phyloP scores from a whole-genome alignment of 257 asterid genomes.

The Eucommia ulmoides region DNA sequence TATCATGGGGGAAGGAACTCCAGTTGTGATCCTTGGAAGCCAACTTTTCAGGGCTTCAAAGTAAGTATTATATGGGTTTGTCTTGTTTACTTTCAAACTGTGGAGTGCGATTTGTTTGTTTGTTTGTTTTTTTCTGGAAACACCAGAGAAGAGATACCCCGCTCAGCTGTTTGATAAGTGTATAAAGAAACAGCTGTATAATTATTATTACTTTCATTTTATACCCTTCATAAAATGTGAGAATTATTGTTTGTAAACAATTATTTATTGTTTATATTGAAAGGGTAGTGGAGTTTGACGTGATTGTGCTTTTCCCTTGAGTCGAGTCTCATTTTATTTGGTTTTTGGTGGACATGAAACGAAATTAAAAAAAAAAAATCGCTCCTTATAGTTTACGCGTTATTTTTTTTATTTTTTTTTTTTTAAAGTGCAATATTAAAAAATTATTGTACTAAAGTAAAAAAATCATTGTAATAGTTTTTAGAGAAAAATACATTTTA shows the following conservation, averaged over 20 bases:
- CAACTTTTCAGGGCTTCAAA: constrained; percentile 73
- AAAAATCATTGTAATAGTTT: too few relatives aligned
- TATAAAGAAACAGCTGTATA: constrained; percentile 62
- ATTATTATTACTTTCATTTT: constrained; percentile 12
- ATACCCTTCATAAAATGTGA: constrained; percentile 14
- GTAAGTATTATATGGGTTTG: constrained; percentile 11
- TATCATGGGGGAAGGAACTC: constrained; percentile 90
- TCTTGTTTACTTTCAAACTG: constrained; percentile 6
- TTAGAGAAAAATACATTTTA: too few relatives aligned
- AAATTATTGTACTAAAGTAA: too few relatives aligned
- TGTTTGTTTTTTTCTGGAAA: constrained; percentile 4
- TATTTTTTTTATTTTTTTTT: too few relatives aligned
- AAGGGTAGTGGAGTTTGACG: too few relatives aligned
- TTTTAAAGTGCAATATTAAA: too few relatives aligned
- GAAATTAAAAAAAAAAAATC: too few relatives aligned
- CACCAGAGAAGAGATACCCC: constrained; percentile 23
- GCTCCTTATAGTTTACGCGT: too few relatives aligned
- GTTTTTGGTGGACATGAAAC: too few relatives aligned
- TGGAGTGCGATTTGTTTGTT: constrained; percentile 15
- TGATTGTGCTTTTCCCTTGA: too few relatives aligned
- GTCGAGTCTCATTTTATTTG: too few relatives aligned
- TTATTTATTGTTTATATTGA: constrained; percentile 22
- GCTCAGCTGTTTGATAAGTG: constrained; percentile 80
- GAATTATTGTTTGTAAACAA: constrained; percentile 23
- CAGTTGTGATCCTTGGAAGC: constrained; percentile 79